Evolutionary conservation across 306 rosid genomes (phyloP), one percentile per base, ranked within the genome.

Genomic region (Adenanthera pavonina): DNA sequence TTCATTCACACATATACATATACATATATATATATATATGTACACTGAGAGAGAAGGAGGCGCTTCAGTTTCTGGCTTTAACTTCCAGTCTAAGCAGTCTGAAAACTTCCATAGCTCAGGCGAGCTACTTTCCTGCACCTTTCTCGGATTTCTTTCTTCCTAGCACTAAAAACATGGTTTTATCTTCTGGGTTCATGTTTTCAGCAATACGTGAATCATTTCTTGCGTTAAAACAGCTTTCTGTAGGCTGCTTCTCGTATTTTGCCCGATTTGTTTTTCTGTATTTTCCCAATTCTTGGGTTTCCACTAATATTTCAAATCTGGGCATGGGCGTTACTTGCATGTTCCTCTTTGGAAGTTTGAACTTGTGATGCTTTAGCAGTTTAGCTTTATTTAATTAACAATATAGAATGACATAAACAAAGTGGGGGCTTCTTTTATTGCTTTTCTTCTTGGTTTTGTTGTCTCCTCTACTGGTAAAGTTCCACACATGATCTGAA

Each of bases 401-500:
- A 47, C 40, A 76, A 53, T 35, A 66, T 61, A 35, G 40, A 56
- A 73, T 56, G 60, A 78, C 44, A 56, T 74, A 49, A 80, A 25
- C 73, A 79, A 44, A 17, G 53, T 56, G 67, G 43, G n/a, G 25
- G 3, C 33, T 74, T 52, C 60, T 74, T 47, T 15, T 8, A 35
- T 13, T 64, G 3, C 35, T 64, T 62, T 3, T 35, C 6, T 35
- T 35, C 59, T 54, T 72, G 66, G 83, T 46, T 78, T 53, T 54
- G 43, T 38, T 46, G 41, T 44, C 54, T 16, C 57, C 53, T 52
- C n/a, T 70, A 64, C 76, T 44, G 64, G 56, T 35, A 62, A 54
- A 78, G 77, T 78, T 73, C 69, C 69, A 11, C 20, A 74, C 73
- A 48, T 68, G 68, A 47, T 40, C 72, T n/a, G 12, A 38, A 66